These are phyloP conservation scores for Skeletonema costatum DNA, from an alignment of 108 stramenopile genomes.

Conservation along the genomic window DNA sequence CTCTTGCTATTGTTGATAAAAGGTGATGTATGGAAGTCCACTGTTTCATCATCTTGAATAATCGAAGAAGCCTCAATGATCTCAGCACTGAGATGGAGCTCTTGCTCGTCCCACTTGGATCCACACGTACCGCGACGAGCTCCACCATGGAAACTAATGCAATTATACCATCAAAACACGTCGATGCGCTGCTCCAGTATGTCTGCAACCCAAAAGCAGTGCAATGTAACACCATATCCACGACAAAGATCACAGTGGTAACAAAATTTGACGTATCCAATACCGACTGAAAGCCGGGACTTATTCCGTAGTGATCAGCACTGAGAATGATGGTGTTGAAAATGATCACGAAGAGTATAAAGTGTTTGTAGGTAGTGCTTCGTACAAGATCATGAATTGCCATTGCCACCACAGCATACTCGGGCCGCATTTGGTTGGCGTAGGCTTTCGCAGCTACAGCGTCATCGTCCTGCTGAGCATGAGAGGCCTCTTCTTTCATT, in stretches of 20 bases:
- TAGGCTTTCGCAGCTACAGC: background rate
- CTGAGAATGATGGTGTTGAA: slow-evolving; percentile 72
- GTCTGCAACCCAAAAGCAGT: slow-evolving; percentile 8
- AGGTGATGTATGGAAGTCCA: slow-evolving; percentile 68
- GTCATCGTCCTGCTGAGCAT: background rate
- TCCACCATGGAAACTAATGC: slow-evolving; percentile 62
- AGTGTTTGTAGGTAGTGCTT: slow-evolving; percentile 14
- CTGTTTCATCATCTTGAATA: slow-evolving; percentile 72
- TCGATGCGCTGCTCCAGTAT: slow-evolving; percentile 35
- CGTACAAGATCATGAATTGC: slow-evolving; percentile 20
- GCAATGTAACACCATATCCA: slow-evolving; percentile 55
- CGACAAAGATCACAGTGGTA: slow-evolving; percentile 60
- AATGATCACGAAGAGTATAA: slow-evolving; percentile 53
- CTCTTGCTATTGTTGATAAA: slow-evolving; percentile 52
- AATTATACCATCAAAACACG: slow-evolving; percentile 64
- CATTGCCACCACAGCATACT: background rate
- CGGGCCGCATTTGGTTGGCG: background rate
- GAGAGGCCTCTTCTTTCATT: slow-evolving; percentile 35
- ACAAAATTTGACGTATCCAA: slow-evolving; percentile 58
- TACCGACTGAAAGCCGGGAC: background rate
- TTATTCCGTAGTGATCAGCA: slow-evolving; percentile 66
- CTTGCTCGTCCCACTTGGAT: slow-evolving; percentile 8
- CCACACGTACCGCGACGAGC: slow-evolving; percentile 39
- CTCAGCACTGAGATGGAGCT: slow-evolving; percentile 52
- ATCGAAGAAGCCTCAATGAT: slow-evolving; percentile 65